These are phyloP conservation scores for Volvox carteri DNA, from an alignment of 163 green algal genomes.

Conservation along the genomic window DNA sequence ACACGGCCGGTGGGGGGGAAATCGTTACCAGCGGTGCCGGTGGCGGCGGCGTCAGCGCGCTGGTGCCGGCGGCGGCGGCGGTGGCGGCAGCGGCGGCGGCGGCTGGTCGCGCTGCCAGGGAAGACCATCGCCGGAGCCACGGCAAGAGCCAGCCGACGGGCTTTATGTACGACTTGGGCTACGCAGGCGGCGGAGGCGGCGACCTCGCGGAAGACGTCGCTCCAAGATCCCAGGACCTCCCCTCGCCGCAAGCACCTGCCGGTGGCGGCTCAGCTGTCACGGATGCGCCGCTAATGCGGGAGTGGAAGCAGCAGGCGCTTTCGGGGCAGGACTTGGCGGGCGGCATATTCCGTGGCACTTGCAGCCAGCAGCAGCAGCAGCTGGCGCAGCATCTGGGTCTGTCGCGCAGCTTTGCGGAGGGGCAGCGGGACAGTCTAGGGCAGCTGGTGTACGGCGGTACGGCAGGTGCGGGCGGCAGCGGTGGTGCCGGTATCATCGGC, in stretches of 20 bases:
- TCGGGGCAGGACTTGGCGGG: neutral
- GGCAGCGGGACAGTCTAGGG: conserved; percentile 30
- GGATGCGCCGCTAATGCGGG: neutral
- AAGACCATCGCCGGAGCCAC: neutral
- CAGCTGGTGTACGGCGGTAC: neutral
- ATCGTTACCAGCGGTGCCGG: no score
- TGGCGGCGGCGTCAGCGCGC: neutral
- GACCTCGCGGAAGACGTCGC: neutral
- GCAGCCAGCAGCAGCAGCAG: conserved; percentile 33
- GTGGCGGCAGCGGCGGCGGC: neutral
- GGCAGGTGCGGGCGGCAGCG: neutral
- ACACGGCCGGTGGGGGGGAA: neutral
- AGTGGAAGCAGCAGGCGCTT: neutral
- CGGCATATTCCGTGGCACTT: neutral
- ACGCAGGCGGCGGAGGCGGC: neutral
- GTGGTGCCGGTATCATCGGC: neutral
- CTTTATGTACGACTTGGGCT: neutral
- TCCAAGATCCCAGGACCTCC: conserved; percentile 8
- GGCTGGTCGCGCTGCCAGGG: neutral
- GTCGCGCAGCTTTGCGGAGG: conserved; percentile 10
- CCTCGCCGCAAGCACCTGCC: neutral
- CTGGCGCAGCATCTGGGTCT: neutral
- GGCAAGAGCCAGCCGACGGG: neutral
- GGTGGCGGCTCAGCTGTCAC: neutral
- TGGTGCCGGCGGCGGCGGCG: neutral